These are phyloP conservation scores for Filosporella fistucella DNA, from an alignment of 495 filamentous ascomycete species.

Conservation along the genomic window DNA sequence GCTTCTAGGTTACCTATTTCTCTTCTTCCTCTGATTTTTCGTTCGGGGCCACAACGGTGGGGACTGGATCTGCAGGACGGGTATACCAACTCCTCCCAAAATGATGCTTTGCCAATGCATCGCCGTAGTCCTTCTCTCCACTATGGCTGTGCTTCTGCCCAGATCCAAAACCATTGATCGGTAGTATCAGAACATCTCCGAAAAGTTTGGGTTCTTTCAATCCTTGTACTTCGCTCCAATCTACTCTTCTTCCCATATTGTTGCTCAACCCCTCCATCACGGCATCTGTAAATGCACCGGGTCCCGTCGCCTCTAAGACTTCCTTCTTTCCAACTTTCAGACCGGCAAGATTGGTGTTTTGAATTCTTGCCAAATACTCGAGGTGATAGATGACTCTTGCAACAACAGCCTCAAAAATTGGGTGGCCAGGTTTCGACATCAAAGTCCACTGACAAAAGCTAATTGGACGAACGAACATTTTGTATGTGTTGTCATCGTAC, in stretches of 20 bases:
- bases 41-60: too few species aligned
- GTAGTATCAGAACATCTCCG: conserved; percentile 26
- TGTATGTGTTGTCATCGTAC: conserved; percentile 30
- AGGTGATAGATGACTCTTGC: too few species aligned
- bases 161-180: conserved; percentile 27
- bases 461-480: too few species aligned
- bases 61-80: too few species aligned
- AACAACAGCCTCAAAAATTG: conserved; percentile 18
- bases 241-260: conserved; percentile 7
- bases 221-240: conserved; percentile 17
- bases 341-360: not conserved
- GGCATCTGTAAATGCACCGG: conserved; percentile 25
- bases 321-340: conserved; percentile 9
- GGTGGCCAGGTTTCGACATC: conserved; percentile 31
- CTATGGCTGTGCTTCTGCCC: conserved; percentile 26
- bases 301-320: conserved; percentile 28
- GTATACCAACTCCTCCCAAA: conserved; percentile 26
- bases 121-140: conserved; percentile 15
- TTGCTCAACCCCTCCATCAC: conserved; percentile 24
- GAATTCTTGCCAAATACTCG: conserved; percentile 18
- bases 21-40: too few species aligned
- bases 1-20: too few species aligned
- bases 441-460: conserved; percentile 39
- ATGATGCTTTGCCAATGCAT: conserved; percentile 23
- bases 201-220: conserved; percentile 23